These are phyloP conservation scores for Vigna unguiculata DNA, from an alignment of 306 rosid genomes.

Conservation along the genomic window DNA sequence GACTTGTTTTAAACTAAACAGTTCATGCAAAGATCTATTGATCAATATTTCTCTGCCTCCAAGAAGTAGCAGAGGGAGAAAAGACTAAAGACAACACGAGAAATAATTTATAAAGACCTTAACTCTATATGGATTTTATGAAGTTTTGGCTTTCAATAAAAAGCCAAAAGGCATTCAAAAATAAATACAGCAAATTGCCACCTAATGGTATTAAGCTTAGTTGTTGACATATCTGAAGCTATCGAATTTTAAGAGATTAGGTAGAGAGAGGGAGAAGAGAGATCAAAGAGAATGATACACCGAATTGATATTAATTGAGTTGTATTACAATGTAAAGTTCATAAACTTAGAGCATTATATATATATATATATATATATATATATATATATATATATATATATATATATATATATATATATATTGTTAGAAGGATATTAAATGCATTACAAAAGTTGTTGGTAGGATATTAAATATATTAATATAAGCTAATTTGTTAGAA, in stretches of 20 bases:
- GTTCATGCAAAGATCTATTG: not conserved
- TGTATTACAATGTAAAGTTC: too few relatives aligned
- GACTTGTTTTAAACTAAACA: not conserved
- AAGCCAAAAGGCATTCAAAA: not conserved
- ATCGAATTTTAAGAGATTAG: not conserved
- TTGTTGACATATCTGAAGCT: conserved; percentile 40
- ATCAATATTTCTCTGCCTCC: not conserved
- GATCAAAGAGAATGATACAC: not conserved
- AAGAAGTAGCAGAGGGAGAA: conserved; percentile 12
- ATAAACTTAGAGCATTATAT: too few relatives aligned
- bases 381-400: too few relatives aligned
- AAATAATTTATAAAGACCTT: conserved; percentile 12
- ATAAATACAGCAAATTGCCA: conserved; percentile 22
- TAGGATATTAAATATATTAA: too few relatives aligned
- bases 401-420: too few relatives aligned
- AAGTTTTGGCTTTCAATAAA: conserved; percentile 11
- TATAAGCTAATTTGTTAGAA: too few relatives aligned
- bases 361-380: too few relatives aligned
- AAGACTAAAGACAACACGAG: conserved; percentile 22
- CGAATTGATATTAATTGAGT: too few relatives aligned
- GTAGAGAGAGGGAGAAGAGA: not conserved
- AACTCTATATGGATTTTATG: conserved; percentile 10
- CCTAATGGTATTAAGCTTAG: conserved; percentile 14
- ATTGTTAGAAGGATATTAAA: too few relatives aligned
- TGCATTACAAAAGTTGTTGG: too few relatives aligned